Evolutionary conservation across 106 monocot species (phyloP).

Genomic region (Platanthera guangdongensis): DNA sequence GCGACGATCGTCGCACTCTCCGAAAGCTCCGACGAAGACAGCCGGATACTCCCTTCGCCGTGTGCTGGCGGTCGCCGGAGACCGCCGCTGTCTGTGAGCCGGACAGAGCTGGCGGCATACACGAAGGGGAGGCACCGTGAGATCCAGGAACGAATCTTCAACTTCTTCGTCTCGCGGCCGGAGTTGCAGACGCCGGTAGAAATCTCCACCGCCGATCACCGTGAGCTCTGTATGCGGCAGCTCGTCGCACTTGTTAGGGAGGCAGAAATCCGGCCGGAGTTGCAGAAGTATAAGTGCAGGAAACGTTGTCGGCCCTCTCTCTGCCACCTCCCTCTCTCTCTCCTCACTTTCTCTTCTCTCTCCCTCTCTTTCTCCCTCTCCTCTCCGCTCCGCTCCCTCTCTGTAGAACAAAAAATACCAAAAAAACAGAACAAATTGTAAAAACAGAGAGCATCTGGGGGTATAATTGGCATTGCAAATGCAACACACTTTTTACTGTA

Average conservation of each 20-base stretch:
- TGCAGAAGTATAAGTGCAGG: no score
- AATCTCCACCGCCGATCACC: constrained; percentile 68
- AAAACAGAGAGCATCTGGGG: no score
- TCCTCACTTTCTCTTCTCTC: no score
- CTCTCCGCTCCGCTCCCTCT: no score
- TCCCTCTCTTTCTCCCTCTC: no score
- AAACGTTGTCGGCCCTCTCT: no score
- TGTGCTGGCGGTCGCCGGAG: constrained; percentile 26
- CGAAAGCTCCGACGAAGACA: constrained; percentile 5
- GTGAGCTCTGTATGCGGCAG: constrained; percentile 84
- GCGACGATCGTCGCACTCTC: not conserved
- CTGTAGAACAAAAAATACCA: no score
- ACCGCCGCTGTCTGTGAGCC: constrained; percentile 4
- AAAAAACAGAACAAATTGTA: no score
- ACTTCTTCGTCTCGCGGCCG: constrained; percentile 59
- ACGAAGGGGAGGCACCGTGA: constrained; percentile 53
- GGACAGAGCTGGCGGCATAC: constrained; percentile 29
- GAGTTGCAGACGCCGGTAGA: constrained; percentile 83
- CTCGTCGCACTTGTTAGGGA: constrained; percentile 69
- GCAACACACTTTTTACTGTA: no score
- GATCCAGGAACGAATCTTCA: constrained; percentile 51
- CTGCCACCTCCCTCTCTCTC: no score
- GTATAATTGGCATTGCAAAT: no score
- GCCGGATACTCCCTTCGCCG: constrained; percentile 8
- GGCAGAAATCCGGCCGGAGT: constrained; percentile 50